Base-by-base conservation (phyloP, 2,329 filamentous ascomycete species). In the Fonsecaea pugnacius region DNA sequence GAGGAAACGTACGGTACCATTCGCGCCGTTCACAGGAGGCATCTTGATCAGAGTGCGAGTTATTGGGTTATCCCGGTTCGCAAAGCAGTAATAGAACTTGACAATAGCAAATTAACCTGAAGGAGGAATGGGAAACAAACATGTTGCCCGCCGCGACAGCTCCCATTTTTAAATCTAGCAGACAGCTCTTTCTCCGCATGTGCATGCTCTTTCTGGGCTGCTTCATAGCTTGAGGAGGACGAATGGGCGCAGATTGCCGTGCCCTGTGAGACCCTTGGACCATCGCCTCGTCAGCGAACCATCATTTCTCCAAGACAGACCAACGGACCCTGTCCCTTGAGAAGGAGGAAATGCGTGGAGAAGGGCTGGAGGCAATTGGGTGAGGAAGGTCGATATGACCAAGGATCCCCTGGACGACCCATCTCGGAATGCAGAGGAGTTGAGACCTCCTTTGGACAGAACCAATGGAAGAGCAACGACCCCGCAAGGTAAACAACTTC, bases 21-120 rank as follows among this genome's bases (percentile, higher is more conserved):
- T 68, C 16, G 40, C 18, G 38, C 40, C 61, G 27, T 56, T 64
- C 21, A 55, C 38, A 8, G 65, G 43, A 63, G 64, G 56, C 64
- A 66, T 66, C 30, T 27, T 65, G 63, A 53, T 24, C 16, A 27
- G 30, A 43, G 8, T 35, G 36, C 5, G 52, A 16, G n/a, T 14
- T 38, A 3, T 16, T 3, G 14, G 9, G 32, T 48, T 2, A 9
- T 40, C 35, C n/a, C 9, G 3, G 33, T 38, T 30, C 12, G n/a
- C 33, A 48, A 46, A 27, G 40, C 16, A 16, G 14, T 48, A 14
- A 32, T 14, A 32, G 16, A 18, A 24, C 6, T n/a, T 18, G 38
- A 48, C 30, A 5, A n/a, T 57, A 46, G 43, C 43, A 48, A 48
- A 18, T 48, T 18, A 14, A 12, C 4, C 10, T 48, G 21, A 4